phyloP scores from a whole-genome alignment of 2,329 filamentous ascomycete genomes.

The Exophiala xenobiotica region DNA sequence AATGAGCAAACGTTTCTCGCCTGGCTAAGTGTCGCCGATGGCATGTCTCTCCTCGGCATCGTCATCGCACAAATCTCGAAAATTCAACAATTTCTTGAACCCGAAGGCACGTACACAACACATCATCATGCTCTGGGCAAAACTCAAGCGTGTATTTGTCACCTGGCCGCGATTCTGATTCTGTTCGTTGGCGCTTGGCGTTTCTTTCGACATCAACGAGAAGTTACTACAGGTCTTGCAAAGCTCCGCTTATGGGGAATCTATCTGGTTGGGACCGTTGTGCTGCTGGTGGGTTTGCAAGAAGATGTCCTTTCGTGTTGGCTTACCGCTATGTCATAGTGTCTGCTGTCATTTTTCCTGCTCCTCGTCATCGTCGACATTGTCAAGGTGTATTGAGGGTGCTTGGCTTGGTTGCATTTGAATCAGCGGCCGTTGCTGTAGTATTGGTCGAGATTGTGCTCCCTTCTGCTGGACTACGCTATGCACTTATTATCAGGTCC shows the following conservation, averaged over 20 bases:
- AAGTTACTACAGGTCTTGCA: neutral
- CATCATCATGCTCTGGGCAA: constrained; percentile 9
- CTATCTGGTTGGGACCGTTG: neutral
- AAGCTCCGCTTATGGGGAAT: neutral
- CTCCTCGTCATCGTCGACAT: neutral
- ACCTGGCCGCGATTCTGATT: neutral
- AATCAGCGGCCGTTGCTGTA: too few species aligned
- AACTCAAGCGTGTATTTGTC: constrained; percentile 40
- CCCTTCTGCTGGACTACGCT: too few species aligned
- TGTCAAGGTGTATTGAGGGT: too few species aligned
- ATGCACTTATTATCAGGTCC: too few species aligned
- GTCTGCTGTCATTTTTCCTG: neutral
- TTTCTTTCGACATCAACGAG: neutral
- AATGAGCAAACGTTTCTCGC: constrained; percentile 22
- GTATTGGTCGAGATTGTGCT: too few species aligned
- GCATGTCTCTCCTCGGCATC: constrained; percentile 15
- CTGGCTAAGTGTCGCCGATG: constrained; percentile 16
- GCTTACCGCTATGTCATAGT: neutral
- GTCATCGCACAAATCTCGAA: constrained; percentile 19
- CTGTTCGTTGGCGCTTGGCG: neutral
- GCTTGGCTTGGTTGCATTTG: too few species aligned
- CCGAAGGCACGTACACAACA: constrained; percentile 20
- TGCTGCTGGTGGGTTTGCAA: neutral
- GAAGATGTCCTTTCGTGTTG: too few species aligned
- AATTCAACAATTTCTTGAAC: constrained; percentile 4